Base-by-base conservation (phyloP, 202 grass and related monocot species). In the Bolboschoenoplectus hybrid region DNA sequence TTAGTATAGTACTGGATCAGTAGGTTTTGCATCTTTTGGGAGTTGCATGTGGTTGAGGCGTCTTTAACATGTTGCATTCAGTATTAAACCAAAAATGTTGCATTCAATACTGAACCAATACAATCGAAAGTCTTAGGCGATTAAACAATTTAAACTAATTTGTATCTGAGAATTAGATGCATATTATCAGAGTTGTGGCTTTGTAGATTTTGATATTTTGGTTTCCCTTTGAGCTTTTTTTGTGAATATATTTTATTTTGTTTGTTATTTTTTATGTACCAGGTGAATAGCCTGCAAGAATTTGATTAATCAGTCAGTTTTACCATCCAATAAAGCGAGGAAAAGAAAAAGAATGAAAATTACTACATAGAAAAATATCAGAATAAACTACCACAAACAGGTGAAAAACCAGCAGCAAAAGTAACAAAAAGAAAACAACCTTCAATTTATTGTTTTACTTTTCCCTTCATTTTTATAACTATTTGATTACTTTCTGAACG, bases 11-110 rank as follows among this genome's bases (percentile, higher is more conserved):
- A 77, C 11, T 13, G 38, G 14, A n/a, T 75, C 45, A 52, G 6
- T 77, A 39, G 34, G 26, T 56, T 53, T 36, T 55, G 50, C 70
- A 74, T 72, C 17, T 16, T 43, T 8, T 26, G 4, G 41, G 17
- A 49, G 43, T 73, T 73, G 1, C 44, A 52, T 52, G 71, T 52
- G 46, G 71, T 13, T 50, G 20, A 75, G 44, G 46, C 46, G 39
- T 79, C 52, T 79, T 78, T 79, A 35, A 58, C 34, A 14, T 76
- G 72, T 12, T 70, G 67, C 67, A 70, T 70, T 39, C 67, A 45
- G 3, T 45, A 70, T 70, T n/a, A 17, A 61, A 61, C 56, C 9
- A 26, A 52, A 52, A 52, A 61, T 61, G 17, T 20, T 61, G 58
- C 58, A 61, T 61, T 61, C 58, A 20, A 35, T 64, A 64, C 35